Conservation (phyloP, 2,329 filamentous ascomycete genomes). For the Dothidotthia symphoricarpi region DNA sequence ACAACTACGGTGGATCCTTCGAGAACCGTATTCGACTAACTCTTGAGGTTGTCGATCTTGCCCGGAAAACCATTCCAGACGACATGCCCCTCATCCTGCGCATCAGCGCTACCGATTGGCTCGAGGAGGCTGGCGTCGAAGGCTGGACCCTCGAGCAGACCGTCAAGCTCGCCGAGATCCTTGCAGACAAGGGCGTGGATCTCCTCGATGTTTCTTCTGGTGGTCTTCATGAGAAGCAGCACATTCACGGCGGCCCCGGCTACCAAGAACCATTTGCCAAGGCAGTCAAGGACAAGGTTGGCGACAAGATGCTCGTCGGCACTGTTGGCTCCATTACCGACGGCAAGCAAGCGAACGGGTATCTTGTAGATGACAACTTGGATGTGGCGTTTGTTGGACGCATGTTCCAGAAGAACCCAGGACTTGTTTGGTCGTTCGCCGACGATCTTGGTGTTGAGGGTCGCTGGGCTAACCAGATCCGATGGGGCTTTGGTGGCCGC, state of each 20-base stretch:
- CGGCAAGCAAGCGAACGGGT: conserved; percentile 60
- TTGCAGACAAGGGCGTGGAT: conserved; percentile 74
- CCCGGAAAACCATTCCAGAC: conserved; percentile 62
- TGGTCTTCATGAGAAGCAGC: conserved; percentile 64
- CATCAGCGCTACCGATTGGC: conserved; percentile 73
- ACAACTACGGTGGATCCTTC: conserved; percentile 66
- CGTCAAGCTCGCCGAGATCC: conserved; percentile 60
- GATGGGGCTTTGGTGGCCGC: conserved; percentile 57
- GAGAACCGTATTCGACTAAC: conserved; percentile 70
- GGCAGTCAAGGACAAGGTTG: conserved; percentile 70
- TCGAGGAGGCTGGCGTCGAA: conserved; percentile 59
- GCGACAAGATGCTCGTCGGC: conserved; percentile 67
- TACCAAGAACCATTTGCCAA: conserved; percentile 76
- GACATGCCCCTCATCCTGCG: conserved; percentile 71
- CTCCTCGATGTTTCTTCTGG: conserved; percentile 78
- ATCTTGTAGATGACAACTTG: conserved; percentile 40
- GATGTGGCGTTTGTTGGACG: conserved; percentile 74
- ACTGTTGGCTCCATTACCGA: conserved; percentile 73
- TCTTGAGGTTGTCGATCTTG: conserved; percentile 64
- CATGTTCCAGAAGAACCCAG: conserved; percentile 79
- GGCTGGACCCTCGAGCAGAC: conserved; percentile 69
- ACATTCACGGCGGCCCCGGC: conserved; percentile 60
- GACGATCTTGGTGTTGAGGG: conserved; percentile 70
- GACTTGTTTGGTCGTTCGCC: conserved; percentile 71
- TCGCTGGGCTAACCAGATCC: conserved; percentile 69